Conservation (phyloP, 768 basidiomycete species). For the Kwoniella mangroviensis region DNA sequence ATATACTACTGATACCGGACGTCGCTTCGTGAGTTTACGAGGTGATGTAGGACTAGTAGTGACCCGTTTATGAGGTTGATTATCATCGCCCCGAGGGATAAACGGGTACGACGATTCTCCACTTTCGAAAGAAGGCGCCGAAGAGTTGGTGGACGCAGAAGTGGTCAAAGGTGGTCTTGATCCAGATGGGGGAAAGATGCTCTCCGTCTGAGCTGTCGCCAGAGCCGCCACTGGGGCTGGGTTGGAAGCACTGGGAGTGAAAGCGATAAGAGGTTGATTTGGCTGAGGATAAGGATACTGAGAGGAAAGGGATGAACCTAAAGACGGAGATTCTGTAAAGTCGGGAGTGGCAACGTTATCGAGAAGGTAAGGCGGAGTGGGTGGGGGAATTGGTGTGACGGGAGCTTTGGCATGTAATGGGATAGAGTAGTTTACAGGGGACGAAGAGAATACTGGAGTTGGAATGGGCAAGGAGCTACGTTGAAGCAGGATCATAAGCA, state of each 20-base stretch:
- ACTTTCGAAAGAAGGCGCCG: background rate
- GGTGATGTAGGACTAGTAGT: background rate
- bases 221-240: background rate
- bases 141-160: slow-evolving; percentile 1
- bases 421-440: background rate
- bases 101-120: slow-evolving; percentile 12
- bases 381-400: background rate
- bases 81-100: background rate
- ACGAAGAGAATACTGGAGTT: background rate
- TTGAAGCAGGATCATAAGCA: background rate
- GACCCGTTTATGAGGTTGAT: background rate
- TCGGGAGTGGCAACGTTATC: background rate
- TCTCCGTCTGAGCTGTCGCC: background rate
- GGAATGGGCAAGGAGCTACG: background rate
- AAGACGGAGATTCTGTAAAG: background rate
- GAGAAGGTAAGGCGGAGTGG: background rate
- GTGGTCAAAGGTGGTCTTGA: background rate
- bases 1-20: background rate
- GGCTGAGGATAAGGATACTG: slow-evolving; percentile 3
- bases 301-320: background rate
- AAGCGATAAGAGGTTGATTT: background rate
- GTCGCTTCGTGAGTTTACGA: slow-evolving; percentile 17
- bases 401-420: background rate
- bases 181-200: background rate
- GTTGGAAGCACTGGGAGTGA: background rate